Percentiles rank a stretch among this genome's conserved stretches.
Evolutionary conservation across 768 basidiomycete genomes (phyloP).

Genomic region (Macrolepiota fuliginosa): DNA sequence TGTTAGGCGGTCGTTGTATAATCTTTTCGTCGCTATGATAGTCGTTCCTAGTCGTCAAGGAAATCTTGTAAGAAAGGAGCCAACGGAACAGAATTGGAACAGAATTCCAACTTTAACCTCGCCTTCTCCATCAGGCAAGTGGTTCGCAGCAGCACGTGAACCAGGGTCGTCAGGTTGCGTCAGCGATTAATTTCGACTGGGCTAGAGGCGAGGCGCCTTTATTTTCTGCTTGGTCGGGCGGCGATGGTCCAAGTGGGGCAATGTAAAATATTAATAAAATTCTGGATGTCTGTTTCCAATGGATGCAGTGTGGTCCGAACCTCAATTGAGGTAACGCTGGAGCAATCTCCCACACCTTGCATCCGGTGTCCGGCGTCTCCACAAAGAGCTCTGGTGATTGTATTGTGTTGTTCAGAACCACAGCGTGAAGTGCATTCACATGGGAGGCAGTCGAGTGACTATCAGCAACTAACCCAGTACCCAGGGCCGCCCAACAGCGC

Average conservation of each 20-base stretch:
- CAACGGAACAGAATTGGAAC: neutral
- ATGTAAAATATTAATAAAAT: neutral
- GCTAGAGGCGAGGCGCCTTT: neutral
- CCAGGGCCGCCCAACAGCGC: neutral
- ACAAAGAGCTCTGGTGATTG: neutral
- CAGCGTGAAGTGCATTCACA: neutral
- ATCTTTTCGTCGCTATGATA: constrained; percentile 5
- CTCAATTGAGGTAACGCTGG: neutral
- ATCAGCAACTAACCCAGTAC: neutral
- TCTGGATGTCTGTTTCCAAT: neutral
- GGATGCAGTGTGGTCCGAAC: neutral
- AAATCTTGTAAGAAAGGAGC: neutral
- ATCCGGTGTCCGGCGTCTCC: neutral
- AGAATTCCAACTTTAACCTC: neutral
- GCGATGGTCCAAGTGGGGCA: neutral
- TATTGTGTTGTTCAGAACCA: neutral
- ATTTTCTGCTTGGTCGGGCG: neutral
- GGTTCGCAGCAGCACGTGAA: neutral
- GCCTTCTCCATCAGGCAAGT: neutral
- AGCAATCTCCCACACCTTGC: neutral
- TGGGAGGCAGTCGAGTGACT: neutral
- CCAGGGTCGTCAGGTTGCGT: neutral
- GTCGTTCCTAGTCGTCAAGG: constrained; percentile 11
- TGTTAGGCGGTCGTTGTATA: neutral
- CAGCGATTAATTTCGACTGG: neutral